Percentiles rank a stretch among this genome's conserved stretches.
phyloP scores from a whole-genome alignment of 306 rosid species.

The Glycine tomentella region DNA sequence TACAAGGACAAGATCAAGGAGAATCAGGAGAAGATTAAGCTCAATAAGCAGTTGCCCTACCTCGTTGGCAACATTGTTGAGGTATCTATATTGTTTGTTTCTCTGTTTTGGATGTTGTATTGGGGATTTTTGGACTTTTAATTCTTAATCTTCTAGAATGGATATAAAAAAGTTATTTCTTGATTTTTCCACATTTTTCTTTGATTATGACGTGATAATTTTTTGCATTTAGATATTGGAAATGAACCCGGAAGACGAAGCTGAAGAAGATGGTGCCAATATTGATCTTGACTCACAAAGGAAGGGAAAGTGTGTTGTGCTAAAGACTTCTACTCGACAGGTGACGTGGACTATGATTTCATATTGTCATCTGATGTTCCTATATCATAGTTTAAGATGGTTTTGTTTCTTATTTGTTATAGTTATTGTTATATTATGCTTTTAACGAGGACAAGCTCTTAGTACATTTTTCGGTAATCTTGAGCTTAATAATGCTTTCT shows the following conservation, averaged over 20 bases:
- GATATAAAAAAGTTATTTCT: not conserved
- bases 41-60: constrained; percentile 92
- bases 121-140: not conserved
- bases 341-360: constrained; percentile 48
- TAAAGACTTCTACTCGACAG: constrained; percentile 95
- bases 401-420: too few relatives aligned
- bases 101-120: not conserved
- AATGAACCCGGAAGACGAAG: constrained; percentile 98
- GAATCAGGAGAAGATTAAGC: constrained; percentile 97
- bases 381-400: too few relatives aligned
- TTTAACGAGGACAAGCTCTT: not conserved
- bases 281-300: constrained; percentile 96
- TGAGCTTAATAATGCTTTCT: not conserved
- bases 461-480: too few relatives aligned
- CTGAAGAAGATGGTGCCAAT: constrained; percentile 95
- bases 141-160: not conserved
- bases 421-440: not conserved
- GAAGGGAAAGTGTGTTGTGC: constrained; percentile 93
- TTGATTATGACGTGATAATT: not conserved
- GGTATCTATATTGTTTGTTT: constrained; percentile 50
- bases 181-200: not conserved
- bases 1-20: constrained; percentile 89
- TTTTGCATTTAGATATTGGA: constrained; percentile 73
- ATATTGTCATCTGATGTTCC: not conserved
- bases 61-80: constrained; percentile 96